These are phyloP conservation scores for Wickerhamomyces bovis DNA, from an alignment of 805 yeast species.

Conservation along the genomic window DNA sequence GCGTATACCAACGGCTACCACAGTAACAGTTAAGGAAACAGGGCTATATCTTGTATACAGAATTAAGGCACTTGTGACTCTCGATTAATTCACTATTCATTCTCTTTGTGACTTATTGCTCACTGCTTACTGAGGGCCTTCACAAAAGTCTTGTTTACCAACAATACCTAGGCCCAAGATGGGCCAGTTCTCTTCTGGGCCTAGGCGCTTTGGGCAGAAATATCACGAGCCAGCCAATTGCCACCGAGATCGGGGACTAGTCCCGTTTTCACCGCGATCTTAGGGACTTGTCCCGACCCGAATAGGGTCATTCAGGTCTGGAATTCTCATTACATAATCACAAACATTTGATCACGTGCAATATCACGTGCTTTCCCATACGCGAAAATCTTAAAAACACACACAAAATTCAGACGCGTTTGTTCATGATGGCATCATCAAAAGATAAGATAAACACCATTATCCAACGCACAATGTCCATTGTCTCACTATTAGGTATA, in stretches of 20 bases:
- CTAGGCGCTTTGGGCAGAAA: no score
- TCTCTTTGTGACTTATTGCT: no score
- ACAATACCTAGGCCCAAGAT: no score
- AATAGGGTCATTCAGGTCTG: not conserved
- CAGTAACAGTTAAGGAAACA: not conserved
- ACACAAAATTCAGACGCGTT: not conserved
- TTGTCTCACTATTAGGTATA: slow-evolving; percentile 86
- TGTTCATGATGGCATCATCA: not conserved
- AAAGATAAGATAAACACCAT: not conserved
- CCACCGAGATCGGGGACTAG: not conserved
- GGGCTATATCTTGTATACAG: not conserved
- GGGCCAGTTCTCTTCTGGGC: no score
- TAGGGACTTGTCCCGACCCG: not conserved
- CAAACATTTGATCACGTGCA: not conserved
- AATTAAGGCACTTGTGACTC: no score
- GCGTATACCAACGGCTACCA: not conserved
- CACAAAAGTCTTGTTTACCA: no score
- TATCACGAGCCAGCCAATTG: not conserved
- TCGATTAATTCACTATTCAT: no score
- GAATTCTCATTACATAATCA: not conserved
- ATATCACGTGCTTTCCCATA: not conserved
- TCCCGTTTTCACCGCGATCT: no score
- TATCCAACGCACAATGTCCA: slow-evolving; percentile 56
- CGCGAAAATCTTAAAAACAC: not conserved
- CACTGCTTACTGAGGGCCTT: no score